Evolutionary conservation across 1,284 basidiomycete genomes (phyloP).

Genomic region (Exsudoporus floridanus): DNA sequence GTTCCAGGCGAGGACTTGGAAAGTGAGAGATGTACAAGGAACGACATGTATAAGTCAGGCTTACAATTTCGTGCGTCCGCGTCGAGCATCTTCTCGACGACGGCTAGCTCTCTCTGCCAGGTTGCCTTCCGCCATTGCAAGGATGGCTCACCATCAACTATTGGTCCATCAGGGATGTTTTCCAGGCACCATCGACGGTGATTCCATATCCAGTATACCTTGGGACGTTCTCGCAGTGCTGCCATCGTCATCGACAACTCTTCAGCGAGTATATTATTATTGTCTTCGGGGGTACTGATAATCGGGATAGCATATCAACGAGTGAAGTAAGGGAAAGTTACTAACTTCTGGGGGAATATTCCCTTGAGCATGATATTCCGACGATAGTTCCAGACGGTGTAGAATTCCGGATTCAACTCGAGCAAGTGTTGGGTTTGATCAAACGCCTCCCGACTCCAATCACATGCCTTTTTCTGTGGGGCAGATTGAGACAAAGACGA

Average conservation of each 20-base stretch:
- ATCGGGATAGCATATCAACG: conserved; percentile 5
- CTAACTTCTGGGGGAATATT: conserved; percentile 66
- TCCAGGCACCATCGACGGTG: conserved; percentile 92
- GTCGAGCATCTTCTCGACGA: conserved; percentile 89
- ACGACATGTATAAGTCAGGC: conserved; percentile 28
- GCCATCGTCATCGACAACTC: conserved; percentile 82
- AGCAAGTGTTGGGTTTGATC: conserved; percentile 75
- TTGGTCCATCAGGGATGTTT: conserved; percentile 73
- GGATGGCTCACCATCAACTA: conserved; percentile 39
- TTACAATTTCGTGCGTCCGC: conserved; percentile 88
- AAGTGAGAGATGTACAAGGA: conserved; percentile 4
- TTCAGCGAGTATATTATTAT: conserved; percentile 62
- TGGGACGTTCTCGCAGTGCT: conserved; percentile 81
- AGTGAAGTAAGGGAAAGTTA: background rate
- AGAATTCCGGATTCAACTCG: conserved; percentile 85
- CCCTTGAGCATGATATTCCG: conserved; percentile 74
- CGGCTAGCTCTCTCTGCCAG: conserved; percentile 82
- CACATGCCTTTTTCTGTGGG: conserved; percentile 62
- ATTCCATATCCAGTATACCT: conserved; percentile 97
- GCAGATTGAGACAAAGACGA: background rate
- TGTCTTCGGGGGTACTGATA: conserved; percentile 58
- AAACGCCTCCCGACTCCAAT: conserved; percentile 70
- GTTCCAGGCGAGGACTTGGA: conserved; percentile 86
- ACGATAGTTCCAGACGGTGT: conserved; percentile 92
- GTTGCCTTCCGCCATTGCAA: conserved; percentile 69